These are phyloP conservation scores for Tricholomella constricta DNA, from an alignment of 768 basidiomycete genomes.

Conservation along the genomic window DNA sequence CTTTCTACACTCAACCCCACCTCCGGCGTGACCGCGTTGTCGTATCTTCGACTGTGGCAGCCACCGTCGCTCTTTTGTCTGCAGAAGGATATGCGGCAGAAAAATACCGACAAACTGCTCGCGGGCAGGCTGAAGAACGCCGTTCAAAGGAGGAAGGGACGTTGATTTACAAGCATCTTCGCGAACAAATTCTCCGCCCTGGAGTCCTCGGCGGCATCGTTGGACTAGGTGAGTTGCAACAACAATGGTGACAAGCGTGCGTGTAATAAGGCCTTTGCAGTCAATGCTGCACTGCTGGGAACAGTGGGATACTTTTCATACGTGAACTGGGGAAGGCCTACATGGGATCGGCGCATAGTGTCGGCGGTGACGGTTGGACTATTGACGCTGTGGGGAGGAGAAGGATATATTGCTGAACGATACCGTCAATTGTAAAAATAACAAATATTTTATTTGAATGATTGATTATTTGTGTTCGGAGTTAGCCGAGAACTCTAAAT, in stretches of 20 bases:
- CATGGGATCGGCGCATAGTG: conserved; percentile 66
- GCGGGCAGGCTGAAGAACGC: conserved; percentile 57
- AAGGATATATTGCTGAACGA: conserved; percentile 54
- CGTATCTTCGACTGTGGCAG: conserved; percentile 53
- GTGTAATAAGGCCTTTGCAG: conserved; percentile 27
- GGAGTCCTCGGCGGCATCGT: conserved; percentile 66
- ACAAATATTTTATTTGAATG: not conserved
- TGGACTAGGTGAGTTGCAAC: conserved; percentile 50
- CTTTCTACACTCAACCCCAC: conserved; percentile 62
- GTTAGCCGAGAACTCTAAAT: conserved; percentile 16
- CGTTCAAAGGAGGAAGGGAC: conserved; percentile 61
- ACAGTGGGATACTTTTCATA: conserved; percentile 66
- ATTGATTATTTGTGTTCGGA: not conserved
- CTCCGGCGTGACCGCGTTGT: conserved; percentile 58
- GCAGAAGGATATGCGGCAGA: conserved; percentile 67
- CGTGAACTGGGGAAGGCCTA: conserved; percentile 60
- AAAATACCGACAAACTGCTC: conserved; percentile 57
- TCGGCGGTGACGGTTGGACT: conserved; percentile 60
- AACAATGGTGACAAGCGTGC: not conserved
- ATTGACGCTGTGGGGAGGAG: conserved; percentile 60
- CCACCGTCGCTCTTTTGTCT: conserved; percentile 57
- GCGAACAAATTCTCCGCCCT: conserved; percentile 62
- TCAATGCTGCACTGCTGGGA: conserved; percentile 66
- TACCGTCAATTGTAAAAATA: no score
- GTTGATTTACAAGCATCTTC: conserved; percentile 51